Evolutionary conservation across 768 basidiomycete genomes (phyloP).

Genomic region (Leucogyrophana mollusca): DNA sequence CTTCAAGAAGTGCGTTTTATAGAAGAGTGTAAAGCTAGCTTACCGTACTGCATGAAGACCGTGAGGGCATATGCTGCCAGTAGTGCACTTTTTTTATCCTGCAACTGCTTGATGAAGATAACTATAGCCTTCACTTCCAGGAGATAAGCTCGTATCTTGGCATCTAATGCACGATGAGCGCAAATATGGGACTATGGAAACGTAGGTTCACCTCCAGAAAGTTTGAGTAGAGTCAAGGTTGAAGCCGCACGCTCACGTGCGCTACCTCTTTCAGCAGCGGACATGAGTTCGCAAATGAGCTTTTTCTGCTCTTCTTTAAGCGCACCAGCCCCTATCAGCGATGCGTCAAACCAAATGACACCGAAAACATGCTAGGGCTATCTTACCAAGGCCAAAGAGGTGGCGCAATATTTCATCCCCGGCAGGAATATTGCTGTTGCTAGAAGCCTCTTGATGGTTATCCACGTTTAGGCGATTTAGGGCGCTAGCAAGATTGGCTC

Average conservation of each 20-base stretch:
- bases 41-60: constrained; percentile 14
- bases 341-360: background rate
- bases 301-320: constrained; percentile 4
- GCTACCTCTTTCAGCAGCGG: background rate
- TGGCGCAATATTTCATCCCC: constrained; percentile 3
- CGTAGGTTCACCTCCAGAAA: constrained; percentile 16
- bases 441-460: background rate
- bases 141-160: constrained; percentile 7
- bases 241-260: constrained; percentile 20
- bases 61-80: constrained; percentile 20
- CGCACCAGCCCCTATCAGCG: constrained; percentile 4
- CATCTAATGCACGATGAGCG: constrained; percentile 9
- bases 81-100: constrained; percentile 12
- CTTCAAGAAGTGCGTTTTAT: background rate
- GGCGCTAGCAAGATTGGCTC: constrained; percentile 16
- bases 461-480: constrained; percentile 8
- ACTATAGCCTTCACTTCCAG: constrained; percentile 6
- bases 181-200: background rate
- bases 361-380: background rate
- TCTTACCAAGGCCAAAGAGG: constrained; percentile 19
- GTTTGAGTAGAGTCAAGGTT: constrained; percentile 19
- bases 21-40: background rate
- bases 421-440: too few species aligned
- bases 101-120: constrained; percentile 14
- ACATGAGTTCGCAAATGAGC: constrained; percentile 12